Conservation (phyloP, 169 alveolate species). For the Amoebophrya sp. region DNA sequence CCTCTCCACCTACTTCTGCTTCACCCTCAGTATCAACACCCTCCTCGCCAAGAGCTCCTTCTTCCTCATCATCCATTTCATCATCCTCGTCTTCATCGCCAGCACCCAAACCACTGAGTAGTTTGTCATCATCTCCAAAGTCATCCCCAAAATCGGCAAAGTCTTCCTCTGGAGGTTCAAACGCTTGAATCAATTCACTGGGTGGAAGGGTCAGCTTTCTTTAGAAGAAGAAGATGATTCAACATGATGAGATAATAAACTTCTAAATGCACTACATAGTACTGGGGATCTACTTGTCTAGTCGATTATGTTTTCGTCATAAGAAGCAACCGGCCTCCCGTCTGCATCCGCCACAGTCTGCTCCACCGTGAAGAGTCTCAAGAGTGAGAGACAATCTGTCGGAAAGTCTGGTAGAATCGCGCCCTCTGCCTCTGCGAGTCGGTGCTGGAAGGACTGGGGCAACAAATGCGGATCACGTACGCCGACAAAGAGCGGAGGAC, state of each 20-base stretch:
- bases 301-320: too few relatives aligned
- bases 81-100: neutral
- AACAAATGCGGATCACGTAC: neutral
- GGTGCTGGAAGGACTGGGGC: neutral
- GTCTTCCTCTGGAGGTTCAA: neutral
- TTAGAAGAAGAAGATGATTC: too few relatives aligned
- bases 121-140: neutral
- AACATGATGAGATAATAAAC: neutral
- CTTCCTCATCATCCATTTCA: neutral
- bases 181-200: neutral
- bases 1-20: neutral
- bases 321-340: too few relatives aligned
- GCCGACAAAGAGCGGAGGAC: neutral
- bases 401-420: neutral
- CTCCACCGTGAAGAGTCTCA: neutral
- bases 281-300: neutral
- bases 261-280: neutral
- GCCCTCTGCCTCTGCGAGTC: neutral
- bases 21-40: neutral
- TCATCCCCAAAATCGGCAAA: neutral
- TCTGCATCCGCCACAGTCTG: too few relatives aligned
- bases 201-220: constrained; percentile 1
- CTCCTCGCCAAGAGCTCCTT: constrained; percentile 19
- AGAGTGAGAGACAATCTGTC: neutral
- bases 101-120: neutral